Percentiles rank a stretch among this genome's conserved stretches.
Conservation (phyloP, 208 protist species). For the Wallacemonas sp. region DNA sequence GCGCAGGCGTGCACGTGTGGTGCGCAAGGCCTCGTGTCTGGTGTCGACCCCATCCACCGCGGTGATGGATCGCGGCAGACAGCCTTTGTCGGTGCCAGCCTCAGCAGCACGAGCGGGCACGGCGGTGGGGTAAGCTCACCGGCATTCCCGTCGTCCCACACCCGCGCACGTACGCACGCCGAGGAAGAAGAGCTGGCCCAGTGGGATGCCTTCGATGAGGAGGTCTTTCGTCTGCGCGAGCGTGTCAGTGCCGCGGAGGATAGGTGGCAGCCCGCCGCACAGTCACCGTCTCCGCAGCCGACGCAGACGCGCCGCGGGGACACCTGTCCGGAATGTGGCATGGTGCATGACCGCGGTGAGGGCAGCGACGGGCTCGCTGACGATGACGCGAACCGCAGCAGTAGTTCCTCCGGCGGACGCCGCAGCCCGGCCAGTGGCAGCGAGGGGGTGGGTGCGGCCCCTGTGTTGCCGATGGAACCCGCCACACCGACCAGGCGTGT, state of each 20-base stretch:
- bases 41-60: no score
- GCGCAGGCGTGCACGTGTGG: background rate
- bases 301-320: no score
- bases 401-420: background rate
- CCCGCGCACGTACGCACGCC: background rate
- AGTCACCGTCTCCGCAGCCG: background rate
- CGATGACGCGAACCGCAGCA: conserved; percentile 5
- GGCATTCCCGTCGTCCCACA: background rate
- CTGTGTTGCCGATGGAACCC: no score
- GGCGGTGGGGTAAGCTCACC: background rate
- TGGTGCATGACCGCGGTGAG: conserved; percentile 3
- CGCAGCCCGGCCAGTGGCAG: no score
- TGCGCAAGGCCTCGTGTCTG: no score
- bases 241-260: background rate
- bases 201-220: conserved; percentile 17
- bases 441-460: no score
- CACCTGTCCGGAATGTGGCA: no score
- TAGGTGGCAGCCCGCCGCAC: background rate
- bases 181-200: conserved; percentile 10
- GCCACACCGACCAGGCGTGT: background rate
- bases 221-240: background rate
- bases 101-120: background rate
- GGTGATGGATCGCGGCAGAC: background rate
- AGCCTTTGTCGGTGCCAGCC: background rate
- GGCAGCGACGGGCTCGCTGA: background rate